Evolutionary conservation across 2,329 filamentous ascomycete species (phyloP), one percentile per base, ranked within the genome.

Genomic region (Stachybotrys elegans): DNA sequence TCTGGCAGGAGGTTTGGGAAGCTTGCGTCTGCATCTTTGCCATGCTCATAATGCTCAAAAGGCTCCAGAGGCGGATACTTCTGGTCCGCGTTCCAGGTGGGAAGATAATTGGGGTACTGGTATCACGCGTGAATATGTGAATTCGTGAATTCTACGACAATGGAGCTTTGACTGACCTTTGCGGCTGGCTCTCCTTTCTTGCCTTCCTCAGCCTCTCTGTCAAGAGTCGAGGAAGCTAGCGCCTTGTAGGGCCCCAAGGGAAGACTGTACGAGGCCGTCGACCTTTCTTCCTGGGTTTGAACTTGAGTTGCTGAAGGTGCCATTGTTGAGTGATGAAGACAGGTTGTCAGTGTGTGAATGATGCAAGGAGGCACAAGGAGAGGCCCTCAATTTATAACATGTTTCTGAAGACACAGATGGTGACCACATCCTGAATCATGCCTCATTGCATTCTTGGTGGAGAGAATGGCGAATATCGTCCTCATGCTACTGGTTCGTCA

Each of bases 11-110:
- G 77, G 50, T 90, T 85, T 1, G 80, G 76, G 56, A 84, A 89
- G 2, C 71, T 67, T 2, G 78, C 69, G 57, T 91, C 84, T 38
- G 87, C 86, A 53, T 89, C 83, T 55, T 83, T 83, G 53, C 86
- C 87, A 55, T 86, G 86, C 44, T 92, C 86, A 50, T 79, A 77
- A 59, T 89, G 84, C 58, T 84, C 74, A 54, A 89, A 91, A 1
- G 76, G 78, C 49, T 83, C 68, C 7, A 88, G 72, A 6, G 86
- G 83, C 44, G 79, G 73, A 55, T 83, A 86, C 50, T 72, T 73
- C 63, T 82, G 76, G 50, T 80, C 72, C 32, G 73, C 71, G 56
- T 85, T 75, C 84, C 84, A 88, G 2, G 79, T 81, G 3, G 85
- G 84, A 8, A 89, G 75, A 59, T 91, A 91, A 57, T 88, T 72